Evolutionary conservation across 345 rosid species (phyloP).

Genomic region (Bretschneidera sinensis): DNA sequence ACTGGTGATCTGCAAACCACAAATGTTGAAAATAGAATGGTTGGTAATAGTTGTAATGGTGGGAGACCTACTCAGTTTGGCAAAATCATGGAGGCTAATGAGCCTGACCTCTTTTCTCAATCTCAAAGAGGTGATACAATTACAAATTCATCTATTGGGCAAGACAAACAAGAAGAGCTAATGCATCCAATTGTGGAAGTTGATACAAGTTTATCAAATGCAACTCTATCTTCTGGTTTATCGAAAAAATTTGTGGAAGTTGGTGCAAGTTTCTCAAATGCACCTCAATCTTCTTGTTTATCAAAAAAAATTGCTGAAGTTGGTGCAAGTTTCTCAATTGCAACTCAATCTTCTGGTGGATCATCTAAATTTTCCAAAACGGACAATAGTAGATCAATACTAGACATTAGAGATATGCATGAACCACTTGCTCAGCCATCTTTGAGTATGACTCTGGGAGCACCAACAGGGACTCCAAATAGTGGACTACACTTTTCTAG

Average conservation of each 20-base stretch:
- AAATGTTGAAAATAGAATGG: conserved; percentile 32
- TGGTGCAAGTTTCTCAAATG: no score
- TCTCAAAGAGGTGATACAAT: conserved; percentile 35
- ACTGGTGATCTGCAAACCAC: conserved; percentile 28
- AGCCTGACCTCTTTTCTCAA: conserved; percentile 41
- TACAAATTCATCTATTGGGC: conserved; percentile 26
- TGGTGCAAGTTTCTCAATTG: conserved; percentile 19
- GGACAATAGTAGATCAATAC: conserved; percentile 32
- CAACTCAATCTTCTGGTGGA: conserved; percentile 19
- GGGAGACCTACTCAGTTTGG: conserved; percentile 42
- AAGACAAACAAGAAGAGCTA: conserved; percentile 41
- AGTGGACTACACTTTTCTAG: conserved; percentile 31
- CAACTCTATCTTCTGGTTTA: conserved; percentile 18
- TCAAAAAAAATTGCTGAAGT: conserved; percentile 28
- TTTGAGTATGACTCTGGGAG: conserved; percentile 52
- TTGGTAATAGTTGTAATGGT: conserved; percentile 32
- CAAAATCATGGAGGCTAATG: conserved; percentile 41
- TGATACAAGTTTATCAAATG: conserved; percentile 19
- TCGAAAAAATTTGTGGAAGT: no score
- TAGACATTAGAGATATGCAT: conserved; percentile 46
- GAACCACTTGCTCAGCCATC: conserved; percentile 59
- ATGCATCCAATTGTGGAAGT: conserved; percentile 30
- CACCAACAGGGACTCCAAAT: conserved; percentile 34
- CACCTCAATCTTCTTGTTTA: no score
- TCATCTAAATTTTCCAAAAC: conserved; percentile 27